Evolutionary conservation across 2,329 filamentous ascomycete species (phyloP), one percentile per base, ranked within the genome.

Genomic region (Ceratocystis diversiconidia): DNA sequence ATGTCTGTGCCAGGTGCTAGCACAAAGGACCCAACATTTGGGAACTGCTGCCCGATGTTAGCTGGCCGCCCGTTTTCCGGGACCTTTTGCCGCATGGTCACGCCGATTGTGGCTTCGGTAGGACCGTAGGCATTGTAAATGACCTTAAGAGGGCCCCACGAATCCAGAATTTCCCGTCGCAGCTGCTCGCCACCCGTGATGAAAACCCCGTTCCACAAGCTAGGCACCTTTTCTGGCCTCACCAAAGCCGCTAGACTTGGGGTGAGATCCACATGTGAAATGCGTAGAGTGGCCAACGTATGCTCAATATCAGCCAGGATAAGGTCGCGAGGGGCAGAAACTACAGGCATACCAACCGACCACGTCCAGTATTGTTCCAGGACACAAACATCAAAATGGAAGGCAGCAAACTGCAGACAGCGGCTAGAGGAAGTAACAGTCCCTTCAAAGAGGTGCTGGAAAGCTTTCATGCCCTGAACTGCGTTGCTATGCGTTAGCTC

Each of bases 331-430:
- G 90, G 88, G 5, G 89, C 91, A 1, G 89, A 86, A 1, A 92
- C 87, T 0, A 96, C 82, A 3, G 88, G 86, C 30, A 96, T 91
- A 1, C 91, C 91, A 0, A 94, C 88, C 32, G 87, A 90, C 92
- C 92, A 96, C 66, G 87, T 94, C 90, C 90, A 96, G 73, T 92
- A 96, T 71, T 96, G 92, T 72, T 96, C 92, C 0, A 96, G 79
- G 0, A 96, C 88, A 1, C 89, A 94, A 3, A 96, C 92, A 71
- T 96, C 92, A 68, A 96, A 96, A 73, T 96, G 92, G 66, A 96
- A 90, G 0, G 90, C 92, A 1, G 92, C 92, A 72, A 96, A 96
- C 72, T 96, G 92, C 0, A 96, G 79, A 87, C 90, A 96, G 66
- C 88, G 84, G 0, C 91, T 95, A 0, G 81, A 72, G 0, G 78